Evolutionary conservation across 1,284 basidiomycete species (phyloP).

Genomic region (Farysia itapuensis): DNA sequence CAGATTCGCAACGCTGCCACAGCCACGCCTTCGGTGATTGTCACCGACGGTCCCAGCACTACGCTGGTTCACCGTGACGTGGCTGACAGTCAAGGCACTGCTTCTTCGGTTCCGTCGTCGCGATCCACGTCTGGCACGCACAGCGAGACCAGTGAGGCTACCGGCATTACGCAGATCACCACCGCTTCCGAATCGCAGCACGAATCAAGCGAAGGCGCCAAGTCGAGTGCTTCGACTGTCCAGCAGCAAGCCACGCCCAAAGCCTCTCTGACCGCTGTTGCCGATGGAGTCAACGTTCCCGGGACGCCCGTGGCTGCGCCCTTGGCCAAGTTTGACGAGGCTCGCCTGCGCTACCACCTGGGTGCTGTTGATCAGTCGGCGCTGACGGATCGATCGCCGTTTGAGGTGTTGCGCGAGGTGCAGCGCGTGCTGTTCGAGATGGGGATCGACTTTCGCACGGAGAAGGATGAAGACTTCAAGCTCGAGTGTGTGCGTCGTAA

Average conservation of each 20-base stretch:
- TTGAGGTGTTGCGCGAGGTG: constrained; percentile 84
- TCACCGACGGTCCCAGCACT: constrained; percentile 16
- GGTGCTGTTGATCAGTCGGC: constrained; percentile 91
- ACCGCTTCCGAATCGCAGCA: constrained; percentile 16
- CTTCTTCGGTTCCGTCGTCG: constrained; percentile 46
- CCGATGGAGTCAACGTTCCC: neutral
- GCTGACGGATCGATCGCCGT: constrained; percentile 79
- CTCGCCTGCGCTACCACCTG: constrained; percentile 76
- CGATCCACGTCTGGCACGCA: constrained; percentile 55
- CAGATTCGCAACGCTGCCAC: constrained; percentile 2
- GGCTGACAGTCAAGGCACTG: constrained; percentile 7
- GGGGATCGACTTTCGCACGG: constrained; percentile 82
- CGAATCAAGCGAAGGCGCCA: constrained; percentile 22
- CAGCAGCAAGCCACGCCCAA: constrained; percentile 50
- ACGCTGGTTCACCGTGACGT: neutral
- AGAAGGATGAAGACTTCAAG: constrained; percentile 73
- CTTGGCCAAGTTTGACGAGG: constrained; percentile 62
- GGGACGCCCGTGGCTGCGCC: neutral
- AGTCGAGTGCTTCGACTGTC: constrained; percentile 47
- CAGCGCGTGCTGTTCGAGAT: constrained; percentile 77
- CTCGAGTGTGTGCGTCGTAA: constrained; percentile 56
- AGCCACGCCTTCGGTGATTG: constrained; percentile 26
- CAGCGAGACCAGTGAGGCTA: constrained; percentile 49
- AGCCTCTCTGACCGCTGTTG: constrained; percentile 31
- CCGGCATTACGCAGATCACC: constrained; percentile 31